A percentile compares a stretch with the other conserved stretches of the same genome.
These are phyloP conservation scores for Monosporascus sp. DNA, from an alignment of 2,329 filamentous ascomycete species.

Conservation along the genomic window DNA sequence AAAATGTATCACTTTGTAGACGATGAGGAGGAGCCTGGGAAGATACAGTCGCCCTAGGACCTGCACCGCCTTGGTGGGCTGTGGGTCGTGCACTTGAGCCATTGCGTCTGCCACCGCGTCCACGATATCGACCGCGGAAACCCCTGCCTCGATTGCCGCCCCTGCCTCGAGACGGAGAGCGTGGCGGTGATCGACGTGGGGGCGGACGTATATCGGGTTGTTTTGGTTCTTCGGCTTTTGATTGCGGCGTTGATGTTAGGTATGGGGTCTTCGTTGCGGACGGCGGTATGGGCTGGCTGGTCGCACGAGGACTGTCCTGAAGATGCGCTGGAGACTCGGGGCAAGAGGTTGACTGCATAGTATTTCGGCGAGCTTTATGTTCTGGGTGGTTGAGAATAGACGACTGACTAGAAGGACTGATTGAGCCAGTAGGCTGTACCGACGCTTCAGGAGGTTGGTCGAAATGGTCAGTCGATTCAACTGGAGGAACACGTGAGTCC, in stretches of 20 bases:
- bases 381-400: constrained; percentile 8
- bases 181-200: constrained; percentile 4
- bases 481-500: constrained; percentile 11
- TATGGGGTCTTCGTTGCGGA: constrained; percentile 4
- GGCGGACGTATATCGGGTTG: constrained; percentile 1
- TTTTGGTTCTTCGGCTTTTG: constrained; percentile 1
- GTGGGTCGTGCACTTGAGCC: constrained; percentile 11
- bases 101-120: constrained; percentile 20
- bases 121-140: constrained; percentile 19
- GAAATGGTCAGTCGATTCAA: constrained; percentile 9
- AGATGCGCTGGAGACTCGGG: constrained; percentile 15
- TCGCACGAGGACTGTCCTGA: constrained; percentile 20
- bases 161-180: constrained; percentile 12
- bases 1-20: background rate
- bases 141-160: constrained; percentile 2
- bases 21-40: background rate
- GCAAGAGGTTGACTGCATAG: constrained; percentile 22
- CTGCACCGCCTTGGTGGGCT: constrained; percentile 3
- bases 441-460: constrained; percentile 8
- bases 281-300: constrained; percentile 19
- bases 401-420: constrained; percentile 4
- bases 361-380: constrained; percentile 20
- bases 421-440: constrained; percentile 9
- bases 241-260: background rate
- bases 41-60: background rate